Evolutionary conservation across 23 red algal species (phyloP).

Genomic region (Agarophyton chilense): DNA sequence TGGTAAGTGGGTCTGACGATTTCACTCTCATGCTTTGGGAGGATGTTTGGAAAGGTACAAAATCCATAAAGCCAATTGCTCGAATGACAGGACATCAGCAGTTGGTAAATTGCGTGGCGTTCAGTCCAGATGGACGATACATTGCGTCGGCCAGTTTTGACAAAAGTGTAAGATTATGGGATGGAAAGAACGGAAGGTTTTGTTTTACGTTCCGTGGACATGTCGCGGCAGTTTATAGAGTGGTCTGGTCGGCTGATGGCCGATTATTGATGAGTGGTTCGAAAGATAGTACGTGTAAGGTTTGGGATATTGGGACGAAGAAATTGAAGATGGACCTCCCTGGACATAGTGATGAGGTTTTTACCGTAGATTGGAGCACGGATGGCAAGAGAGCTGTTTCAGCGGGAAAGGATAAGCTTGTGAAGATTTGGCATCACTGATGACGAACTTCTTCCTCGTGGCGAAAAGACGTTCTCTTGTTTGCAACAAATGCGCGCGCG

Average conservation of each 20-base stretch:
- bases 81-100: conserved; percentile 98
- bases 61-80: not conserved
- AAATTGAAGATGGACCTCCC: conserved; percentile 89
- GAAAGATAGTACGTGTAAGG: conserved; percentile 94
- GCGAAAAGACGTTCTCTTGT: not conserved
- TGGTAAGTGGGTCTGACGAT: conserved; percentile 93
- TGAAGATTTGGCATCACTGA: conserved; percentile 98
- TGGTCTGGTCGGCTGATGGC: conserved; percentile 91
- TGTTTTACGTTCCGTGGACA: conserved; percentile 86
- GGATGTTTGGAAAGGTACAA: not conserved
- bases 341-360: conserved; percentile 98
- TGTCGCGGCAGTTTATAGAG: conserved; percentile 89
- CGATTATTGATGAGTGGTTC: conserved; percentile 81
- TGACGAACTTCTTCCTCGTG: not conserved
- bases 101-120: conserved; percentile 94
- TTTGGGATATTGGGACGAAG: conserved; percentile 72
- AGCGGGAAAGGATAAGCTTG: conserved; percentile 88
- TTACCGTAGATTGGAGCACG: conserved; percentile 90
- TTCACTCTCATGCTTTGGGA: conserved; percentile 92
- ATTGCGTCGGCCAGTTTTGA: conserved; percentile 96
- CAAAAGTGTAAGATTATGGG: conserved; percentile 92
- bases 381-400: conserved; percentile 81
- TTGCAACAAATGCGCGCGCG: too few relatives aligned
- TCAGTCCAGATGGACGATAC: conserved; percentile 83
- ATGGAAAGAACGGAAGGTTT: conserved; percentile 77